Evolutionary conservation across 805 yeast genomes (phyloP).

Genomic region (Myxozyma udenii): DNA sequence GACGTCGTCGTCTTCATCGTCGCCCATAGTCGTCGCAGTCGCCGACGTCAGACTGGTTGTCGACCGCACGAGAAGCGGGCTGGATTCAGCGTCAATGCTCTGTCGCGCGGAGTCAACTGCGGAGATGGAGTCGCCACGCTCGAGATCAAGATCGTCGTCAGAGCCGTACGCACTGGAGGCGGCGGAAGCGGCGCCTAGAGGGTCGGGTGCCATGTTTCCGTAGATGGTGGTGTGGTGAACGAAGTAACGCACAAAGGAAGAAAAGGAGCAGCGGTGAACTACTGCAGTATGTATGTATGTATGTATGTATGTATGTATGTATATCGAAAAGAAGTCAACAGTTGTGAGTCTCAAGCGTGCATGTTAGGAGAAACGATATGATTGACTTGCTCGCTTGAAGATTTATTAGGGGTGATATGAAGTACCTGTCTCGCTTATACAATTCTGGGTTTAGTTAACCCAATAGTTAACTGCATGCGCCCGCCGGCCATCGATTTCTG

Average conservation of each 20-base stretch:
- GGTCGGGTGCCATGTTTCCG: slow-evolving; percentile 7
- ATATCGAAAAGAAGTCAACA: too few relatives aligned
- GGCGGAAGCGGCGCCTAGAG: slow-evolving; percentile 15
- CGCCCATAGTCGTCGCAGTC: slow-evolving; percentile 8
- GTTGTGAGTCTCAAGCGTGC: too few relatives aligned
- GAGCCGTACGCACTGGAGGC: background rate
- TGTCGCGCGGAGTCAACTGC: slow-evolving; percentile 14
- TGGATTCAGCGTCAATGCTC: slow-evolving; percentile 15
- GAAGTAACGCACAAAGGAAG: background rate
- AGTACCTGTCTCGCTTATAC: too few relatives aligned
- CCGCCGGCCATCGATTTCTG: too few relatives aligned
- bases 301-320: too few relatives aligned
- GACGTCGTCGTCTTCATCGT: slow-evolving; percentile 4
- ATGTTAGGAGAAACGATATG: too few relatives aligned
- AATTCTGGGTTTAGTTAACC: too few relatives aligned
- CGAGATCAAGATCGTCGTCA: slow-evolving; percentile 14
- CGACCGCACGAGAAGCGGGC: slow-evolving; percentile 22
- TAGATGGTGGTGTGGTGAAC: background rate
- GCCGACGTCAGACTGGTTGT: background rate
- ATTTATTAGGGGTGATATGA: too few relatives aligned
- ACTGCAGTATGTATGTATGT: too few relatives aligned
- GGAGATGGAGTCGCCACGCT: slow-evolving; percentile 18
- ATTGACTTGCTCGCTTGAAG: too few relatives aligned
- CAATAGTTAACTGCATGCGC: too few relatives aligned
- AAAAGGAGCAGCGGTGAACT: background rate